Conservation (phyloP, 2,329 filamentous ascomycete species). For the Ilyonectria robusta region DNA sequence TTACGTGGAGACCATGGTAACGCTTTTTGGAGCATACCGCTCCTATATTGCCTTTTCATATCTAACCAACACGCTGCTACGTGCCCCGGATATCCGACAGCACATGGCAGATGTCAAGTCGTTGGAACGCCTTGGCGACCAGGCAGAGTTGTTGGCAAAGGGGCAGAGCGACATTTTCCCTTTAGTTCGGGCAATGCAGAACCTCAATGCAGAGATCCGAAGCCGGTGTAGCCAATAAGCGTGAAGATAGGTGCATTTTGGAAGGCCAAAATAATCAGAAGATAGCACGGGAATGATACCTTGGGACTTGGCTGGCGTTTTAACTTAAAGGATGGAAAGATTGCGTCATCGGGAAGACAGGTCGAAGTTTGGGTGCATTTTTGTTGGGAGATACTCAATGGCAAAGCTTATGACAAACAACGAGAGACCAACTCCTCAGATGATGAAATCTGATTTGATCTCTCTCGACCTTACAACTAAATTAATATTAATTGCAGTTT, state of each 20-base stretch:
- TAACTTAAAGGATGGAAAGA: not conserved
- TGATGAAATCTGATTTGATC: too few species aligned
- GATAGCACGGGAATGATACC: not conserved
- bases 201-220: conserved; percentile 44
- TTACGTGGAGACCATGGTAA: conserved; percentile 43
- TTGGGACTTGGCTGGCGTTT: not conserved
- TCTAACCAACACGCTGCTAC: conserved; percentile 43
- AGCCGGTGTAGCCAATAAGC: conserved; percentile 21
- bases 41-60: conserved; percentile 49
- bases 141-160: conserved; percentile 36
- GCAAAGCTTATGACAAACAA: too few species aligned
- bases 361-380: too few species aligned
- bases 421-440: too few species aligned
- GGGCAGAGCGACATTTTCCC: conserved; percentile 47
- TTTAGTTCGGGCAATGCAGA: conserved; percentile 46
- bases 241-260: not conserved
- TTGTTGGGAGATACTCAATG: too few species aligned
- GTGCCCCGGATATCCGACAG: conserved; percentile 28
- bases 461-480: too few species aligned
- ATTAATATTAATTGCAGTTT: too few species aligned
- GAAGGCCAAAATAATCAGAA: not conserved
- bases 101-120: conserved; percentile 41
- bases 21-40: conserved; percentile 46
- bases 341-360: not conserved
- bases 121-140: conserved; percentile 36